Evolutionary conservation across 1,139 yeast genomes (phyloP), one percentile per base, ranked within the genome.

Genomic region (Kodamaea sp.): DNA sequence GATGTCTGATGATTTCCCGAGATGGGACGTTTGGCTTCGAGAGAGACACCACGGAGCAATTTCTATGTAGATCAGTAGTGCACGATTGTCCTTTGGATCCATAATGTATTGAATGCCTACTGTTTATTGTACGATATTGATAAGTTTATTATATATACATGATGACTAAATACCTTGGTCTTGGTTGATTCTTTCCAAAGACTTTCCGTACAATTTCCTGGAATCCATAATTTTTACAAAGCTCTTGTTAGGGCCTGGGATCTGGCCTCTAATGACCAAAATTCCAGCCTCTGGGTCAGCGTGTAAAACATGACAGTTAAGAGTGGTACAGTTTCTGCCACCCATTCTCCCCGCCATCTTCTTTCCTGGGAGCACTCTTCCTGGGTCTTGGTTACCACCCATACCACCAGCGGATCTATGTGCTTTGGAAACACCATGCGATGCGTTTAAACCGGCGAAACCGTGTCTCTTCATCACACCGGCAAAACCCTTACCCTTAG

Each of bases 341-440:
- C 98, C 98, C 95, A 90, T 84, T 63, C 87, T 85, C 46, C 98
- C 98, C 21, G 98, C 95, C 97, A 94, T 90, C 66, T 89, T 92
- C 70, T 88, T 90, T 24, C 97, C 97, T 11, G 97, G 97, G 44
- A 89, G 72, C 35, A 89, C 89, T 70, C 99, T 83, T 55, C 96
- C 97, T 4, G 98, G 98, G 44, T 84, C 84, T 57, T 90, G 92
- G 58, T 87, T 84, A 64, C 86, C 85, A 74, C 99, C 99, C 57
- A 84, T 89, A 28, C 97, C 90, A 75, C 99, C 99, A 50, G 95
- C 96, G 35, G 90, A 83, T 74, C 99, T 83, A 61, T 92, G 97
- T 23, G 95, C 85, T 39, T 77, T 71, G 22, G 98, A 88, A 27
- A 87, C 92, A 84, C 99, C 99, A 62, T 92, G 99, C 1, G 97